Base-by-base conservation (phyloP, 495 filamentous ascomycete genomes). In the Xylaria flabelliformis region DNA sequence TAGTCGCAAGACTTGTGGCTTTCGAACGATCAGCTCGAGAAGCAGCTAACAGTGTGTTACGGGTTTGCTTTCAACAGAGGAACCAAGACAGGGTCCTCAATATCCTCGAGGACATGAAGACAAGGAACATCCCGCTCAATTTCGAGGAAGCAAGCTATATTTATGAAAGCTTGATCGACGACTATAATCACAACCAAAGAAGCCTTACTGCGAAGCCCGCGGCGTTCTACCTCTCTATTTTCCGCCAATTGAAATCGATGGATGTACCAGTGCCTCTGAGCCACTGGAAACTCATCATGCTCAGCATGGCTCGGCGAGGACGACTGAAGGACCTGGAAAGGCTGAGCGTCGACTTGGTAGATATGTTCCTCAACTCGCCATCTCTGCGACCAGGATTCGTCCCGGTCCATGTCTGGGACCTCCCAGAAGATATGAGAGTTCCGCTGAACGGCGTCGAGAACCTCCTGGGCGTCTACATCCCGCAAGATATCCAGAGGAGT, bases 31-130 rank as follows among this genome's bases (percentile, higher is more conserved):
- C 70, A 6, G 70, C 70, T 56, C 74, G 72, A 50, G 64, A 66
- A 50, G 55, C 67, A 5, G 73, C 74, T 21, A 80, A 82, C 50
- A 48, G 67, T n/a, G 62, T 82, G 19, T 72, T 78, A 13, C 64
- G 61, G 6, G 10, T 61, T 24, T 72, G 67, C 32, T 73, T 79
- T 62, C 34, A 74, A 50, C 65, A 61, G 56, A 75, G 64, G 69
- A 67, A 76, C 55, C 48, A 53, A 34, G 51, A 73, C 17, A 64
- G 75, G 12, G 72, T 79, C 19, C 65, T 75, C 13, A 74, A 62
- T 9, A 63, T 83, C 24, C 71, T 84, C 13, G 71, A 77, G 26
- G 70, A 73, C 26, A 83, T 83, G 80, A 77, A 68, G 19, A 21
- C 69, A 1, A 77, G 75, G 74, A 71, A 74, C 21, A 72, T 79